Conservation (phyloP, 2,329 filamentous ascomycete genomes). For the Penicillium verrucosum region DNA sequence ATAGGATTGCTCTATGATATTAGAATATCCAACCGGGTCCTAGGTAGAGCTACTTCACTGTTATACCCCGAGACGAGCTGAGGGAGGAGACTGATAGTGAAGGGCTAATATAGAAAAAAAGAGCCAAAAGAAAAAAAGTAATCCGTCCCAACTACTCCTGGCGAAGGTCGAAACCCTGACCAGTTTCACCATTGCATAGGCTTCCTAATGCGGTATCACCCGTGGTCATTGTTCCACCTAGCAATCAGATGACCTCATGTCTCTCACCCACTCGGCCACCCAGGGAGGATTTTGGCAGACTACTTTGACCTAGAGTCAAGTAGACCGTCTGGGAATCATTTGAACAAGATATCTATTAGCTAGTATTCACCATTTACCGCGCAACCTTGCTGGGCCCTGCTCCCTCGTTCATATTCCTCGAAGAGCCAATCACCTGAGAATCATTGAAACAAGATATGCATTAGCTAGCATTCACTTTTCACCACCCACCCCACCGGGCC, state of each 20-base stretch:
- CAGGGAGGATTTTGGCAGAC: not conserved
- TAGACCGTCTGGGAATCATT: not conserved
- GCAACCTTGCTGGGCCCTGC: too few relatives aligned
- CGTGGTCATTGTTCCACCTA: not conserved
- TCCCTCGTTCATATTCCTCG: not conserved
- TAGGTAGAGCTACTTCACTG: too few relatives aligned
- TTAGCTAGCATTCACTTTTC: not conserved
- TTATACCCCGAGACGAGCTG: not conserved
- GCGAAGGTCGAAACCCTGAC: not conserved
- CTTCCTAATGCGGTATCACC: not conserved
- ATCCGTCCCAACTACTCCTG: not conserved
- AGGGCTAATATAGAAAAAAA: not conserved
- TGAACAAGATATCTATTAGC: not conserved
- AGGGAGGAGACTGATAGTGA: not conserved
- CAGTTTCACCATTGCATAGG: not conserved
- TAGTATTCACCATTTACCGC: not conserved
- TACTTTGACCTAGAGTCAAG: not conserved
- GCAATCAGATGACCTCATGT: not conserved
- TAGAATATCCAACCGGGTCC: not conserved
- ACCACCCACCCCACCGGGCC: not conserved
- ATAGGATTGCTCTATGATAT: not conserved
- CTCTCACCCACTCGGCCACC: not conserved
- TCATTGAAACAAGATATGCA: not conserved
- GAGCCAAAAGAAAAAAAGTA: not conserved
- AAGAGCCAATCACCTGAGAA: not conserved